Conservation (phyloP, 2,329 filamentous ascomycete species). For the Aspergillus arachidicola region DNA sequence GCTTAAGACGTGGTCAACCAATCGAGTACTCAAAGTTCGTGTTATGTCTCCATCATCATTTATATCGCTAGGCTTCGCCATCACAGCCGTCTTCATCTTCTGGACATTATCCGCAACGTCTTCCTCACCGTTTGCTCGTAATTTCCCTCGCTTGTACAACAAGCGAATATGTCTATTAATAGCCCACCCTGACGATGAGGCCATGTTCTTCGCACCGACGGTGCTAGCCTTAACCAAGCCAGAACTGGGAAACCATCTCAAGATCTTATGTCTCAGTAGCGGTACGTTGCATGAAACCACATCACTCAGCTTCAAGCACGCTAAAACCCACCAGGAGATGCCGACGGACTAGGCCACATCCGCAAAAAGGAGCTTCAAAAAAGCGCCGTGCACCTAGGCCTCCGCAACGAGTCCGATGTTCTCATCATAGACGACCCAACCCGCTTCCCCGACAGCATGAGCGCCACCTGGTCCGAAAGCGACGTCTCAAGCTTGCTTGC, state of each 20-base stretch:
- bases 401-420: constrained; percentile 75
- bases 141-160: constrained; percentile 66
- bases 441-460: constrained; percentile 87
- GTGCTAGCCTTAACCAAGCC: constrained; percentile 81
- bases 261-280: constrained; percentile 89
- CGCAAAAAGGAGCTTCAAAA: constrained; percentile 81
- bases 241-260: constrained; percentile 82
- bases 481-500: constrained; percentile 72
- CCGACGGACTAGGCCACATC: constrained; percentile 81
- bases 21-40: neutral
- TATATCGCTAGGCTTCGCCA: constrained; percentile 34
- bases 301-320: neutral
- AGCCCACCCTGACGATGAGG: constrained; percentile 96
- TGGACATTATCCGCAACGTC: constrained; percentile 45
- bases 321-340: constrained; percentile 60
- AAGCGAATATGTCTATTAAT: constrained; percentile 92
- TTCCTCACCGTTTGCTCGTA: constrained; percentile 41
- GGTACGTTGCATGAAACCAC: constrained; percentile 51
- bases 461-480: constrained; percentile 69
- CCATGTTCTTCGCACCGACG: constrained; percentile 97
- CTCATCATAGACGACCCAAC: constrained; percentile 80
- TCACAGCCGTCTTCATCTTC: constrained; percentile 48
- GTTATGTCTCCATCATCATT: constrained; percentile 24
- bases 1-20: neutral
- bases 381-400: constrained; percentile 75